Base-by-base conservation (phyloP, 345 rosid species). In the Melaleuca quinquenervia region DNA sequence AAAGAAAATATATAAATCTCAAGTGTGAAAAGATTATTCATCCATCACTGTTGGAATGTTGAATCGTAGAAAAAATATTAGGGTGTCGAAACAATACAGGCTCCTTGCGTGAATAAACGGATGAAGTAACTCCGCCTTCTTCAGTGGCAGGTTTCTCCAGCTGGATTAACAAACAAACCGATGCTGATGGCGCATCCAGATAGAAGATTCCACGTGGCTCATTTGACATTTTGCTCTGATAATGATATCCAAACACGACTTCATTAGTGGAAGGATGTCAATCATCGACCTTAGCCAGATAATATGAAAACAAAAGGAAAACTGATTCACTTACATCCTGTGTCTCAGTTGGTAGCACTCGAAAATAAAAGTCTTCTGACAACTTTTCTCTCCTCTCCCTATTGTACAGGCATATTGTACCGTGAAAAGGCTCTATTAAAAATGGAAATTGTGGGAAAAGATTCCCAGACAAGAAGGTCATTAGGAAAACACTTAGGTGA, bases 21-120 rank as follows among this genome's bases (percentile, higher is more conserved):
- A 70, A 70, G 12, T 10, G 45, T 70, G 78, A 32, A 70, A 32
- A 32, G 48, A 32, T 70, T 9, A 45, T 70, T 32, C 48, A 70
- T 70, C 24, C 48, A 70, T 70, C 78, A 70, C 78, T 20, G 48
- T 32, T 32, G 78, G 78, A 70, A 44, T 32, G 78, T 52, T 52
- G 24, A 82, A 82, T 51, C 13, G 20, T 32, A 82, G 60, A 52
- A 51, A 48, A 55, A 55, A n/a, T 82, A 51, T 56, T 26, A 87
- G 75, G 20, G 45, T 55, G 56, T 29, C 84, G 36, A 84, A 84
- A 54, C 75, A 91, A 87, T 97, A 97, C 99, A 83, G 98, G 98
- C 86, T 97, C 99, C 94, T 97, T 97, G 85, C 99, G 99, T 87
- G 99, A 97, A 92, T 97, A 97, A 90, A 96, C 98, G 15, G 98